Evolutionary conservation across 176 grass and related monocot species (phyloP).

Genomic region (Zizania latifolia): DNA sequence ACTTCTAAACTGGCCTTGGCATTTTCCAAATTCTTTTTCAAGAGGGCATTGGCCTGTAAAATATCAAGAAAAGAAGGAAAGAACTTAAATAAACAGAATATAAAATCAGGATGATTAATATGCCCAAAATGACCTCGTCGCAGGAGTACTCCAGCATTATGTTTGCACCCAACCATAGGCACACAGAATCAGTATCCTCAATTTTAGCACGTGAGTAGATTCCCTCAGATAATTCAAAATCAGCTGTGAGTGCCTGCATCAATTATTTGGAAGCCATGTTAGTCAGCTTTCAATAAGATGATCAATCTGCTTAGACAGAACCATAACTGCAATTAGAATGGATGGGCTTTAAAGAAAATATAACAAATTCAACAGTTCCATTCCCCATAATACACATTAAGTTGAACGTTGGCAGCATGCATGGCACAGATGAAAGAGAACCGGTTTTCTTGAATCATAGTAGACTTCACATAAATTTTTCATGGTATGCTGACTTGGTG

Average conservation of each 20-base stretch:
- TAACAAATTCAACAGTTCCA: neutral
- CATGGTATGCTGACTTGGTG: neutral
- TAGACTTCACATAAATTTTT: neutral
- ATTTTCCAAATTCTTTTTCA: constrained; percentile 94
- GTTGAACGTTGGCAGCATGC: neutral
- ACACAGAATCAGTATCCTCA: constrained; percentile 69
- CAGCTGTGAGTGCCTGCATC: constrained; percentile 64
- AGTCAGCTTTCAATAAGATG: constrained; percentile 13
- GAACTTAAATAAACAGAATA: neutral
- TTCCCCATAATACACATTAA: neutral
- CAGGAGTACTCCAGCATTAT: constrained; percentile 92
- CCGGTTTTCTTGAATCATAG: neutral
- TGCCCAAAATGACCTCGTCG: constrained; percentile 61
- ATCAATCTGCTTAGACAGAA: neutral
- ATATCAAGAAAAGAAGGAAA: constrained; percentile 4
- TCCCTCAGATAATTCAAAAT: constrained; percentile 95
- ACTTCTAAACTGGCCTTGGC: constrained; percentile 95
- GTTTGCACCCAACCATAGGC: constrained; percentile 97
- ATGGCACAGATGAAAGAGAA: neutral
- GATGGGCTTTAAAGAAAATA: neutral
- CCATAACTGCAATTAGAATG: neutral
- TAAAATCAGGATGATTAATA: neutral
- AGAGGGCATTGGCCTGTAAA: constrained; percentile 64
- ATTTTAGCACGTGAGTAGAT: constrained; percentile 89
- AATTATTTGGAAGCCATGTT: neutral